Base-by-base conservation (phyloP, 371 early-diverging fungal species). In the Syncephalastrum racemosum region DNA sequence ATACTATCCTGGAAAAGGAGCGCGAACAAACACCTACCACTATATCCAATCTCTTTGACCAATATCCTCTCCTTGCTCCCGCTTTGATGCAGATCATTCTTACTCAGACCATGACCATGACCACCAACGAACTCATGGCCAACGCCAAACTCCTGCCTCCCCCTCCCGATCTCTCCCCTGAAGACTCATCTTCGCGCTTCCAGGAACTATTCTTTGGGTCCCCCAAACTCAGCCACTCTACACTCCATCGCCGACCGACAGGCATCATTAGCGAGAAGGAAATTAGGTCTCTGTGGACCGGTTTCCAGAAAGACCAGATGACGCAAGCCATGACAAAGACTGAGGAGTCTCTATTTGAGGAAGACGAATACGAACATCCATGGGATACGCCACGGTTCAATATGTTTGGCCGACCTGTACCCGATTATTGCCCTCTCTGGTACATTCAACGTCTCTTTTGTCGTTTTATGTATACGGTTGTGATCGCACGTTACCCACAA, bases 61-160 rank as follows among this genome's bases (percentile, higher is more conserved):
- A 62, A 43, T 77, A 72, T 42, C 78, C 78, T 23, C 48, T 77
- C 4, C 59, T 77, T 6, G 75, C 69, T 2, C 78, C 75, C 49
- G 75, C 78, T 5, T 59, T 77, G 8, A 74, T 77, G 75, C 74
- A 74, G 7, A 74, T 77, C 22, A 63, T 77, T 1, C 44, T 77
- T 20, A 44, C 60, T 22, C 78, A 77, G 54, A 77, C 78, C 1
- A 72, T 77, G 73, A 59, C 66, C 2, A 71, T 76, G 73, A 76
- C 65, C 7, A 62, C 77, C 0, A 53, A 64, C 43, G 67, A 76
- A 27, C 54, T 76, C 4, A 24, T 70, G 8, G 56, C 62, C 13
- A 63, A 59, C 15, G 62, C 75, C 6, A 62, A 58, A 48, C 45
- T 74, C n/a, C 46, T 59, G n/a, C 40, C 53, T 40, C 54, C 59